Conservation (phyloP, 495 filamentous ascomycete genomes). For the Hypoxylon perforatum region DNA sequence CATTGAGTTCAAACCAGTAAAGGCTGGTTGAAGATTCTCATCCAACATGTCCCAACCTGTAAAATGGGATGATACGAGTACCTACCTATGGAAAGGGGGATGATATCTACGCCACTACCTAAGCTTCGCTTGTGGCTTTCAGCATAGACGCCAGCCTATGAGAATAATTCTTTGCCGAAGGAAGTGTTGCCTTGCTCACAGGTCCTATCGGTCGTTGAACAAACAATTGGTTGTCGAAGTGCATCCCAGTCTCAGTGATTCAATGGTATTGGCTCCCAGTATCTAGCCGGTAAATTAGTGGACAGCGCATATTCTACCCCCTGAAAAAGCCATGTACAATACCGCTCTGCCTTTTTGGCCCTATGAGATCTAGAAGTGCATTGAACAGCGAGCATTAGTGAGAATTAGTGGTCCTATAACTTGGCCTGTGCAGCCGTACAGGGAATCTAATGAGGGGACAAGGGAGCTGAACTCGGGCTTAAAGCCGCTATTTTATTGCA, state of each 20-base stretch:
- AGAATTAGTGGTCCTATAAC: background rate
- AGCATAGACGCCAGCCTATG: slow-evolving; percentile 29
- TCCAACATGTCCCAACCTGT: background rate
- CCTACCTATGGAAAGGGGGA: background rate
- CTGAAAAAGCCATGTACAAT: slow-evolving; percentile 24
- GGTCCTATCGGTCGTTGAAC: slow-evolving; percentile 3
- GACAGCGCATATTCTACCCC: slow-evolving; percentile 15
- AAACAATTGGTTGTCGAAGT: slow-evolving; percentile 24
- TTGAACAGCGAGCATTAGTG: background rate
- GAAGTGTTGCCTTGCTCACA: slow-evolving; percentile 16
- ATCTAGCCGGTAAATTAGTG: slow-evolving; percentile 40
- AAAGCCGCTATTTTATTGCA: slow-evolving; percentile 23
- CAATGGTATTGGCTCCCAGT: slow-evolving; percentile 17
- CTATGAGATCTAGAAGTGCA: slow-evolving; percentile 33
- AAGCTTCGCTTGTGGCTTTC: slow-evolving; percentile 4
- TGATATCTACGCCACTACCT: slow-evolving; percentile 1
- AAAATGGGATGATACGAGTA: background rate
- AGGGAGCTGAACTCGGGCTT: slow-evolving; percentile 38
- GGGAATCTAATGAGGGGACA: background rate
- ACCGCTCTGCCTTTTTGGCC: slow-evolving; percentile 27
- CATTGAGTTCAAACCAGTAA: background rate
- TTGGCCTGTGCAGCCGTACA: background rate
- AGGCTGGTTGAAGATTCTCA: background rate
- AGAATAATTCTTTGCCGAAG: slow-evolving; percentile 8
- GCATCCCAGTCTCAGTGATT: slow-evolving; percentile 12